phyloP scores from a whole-genome alignment of 805 yeast species.

The Wilhelminamyces savonicus region DNA sequence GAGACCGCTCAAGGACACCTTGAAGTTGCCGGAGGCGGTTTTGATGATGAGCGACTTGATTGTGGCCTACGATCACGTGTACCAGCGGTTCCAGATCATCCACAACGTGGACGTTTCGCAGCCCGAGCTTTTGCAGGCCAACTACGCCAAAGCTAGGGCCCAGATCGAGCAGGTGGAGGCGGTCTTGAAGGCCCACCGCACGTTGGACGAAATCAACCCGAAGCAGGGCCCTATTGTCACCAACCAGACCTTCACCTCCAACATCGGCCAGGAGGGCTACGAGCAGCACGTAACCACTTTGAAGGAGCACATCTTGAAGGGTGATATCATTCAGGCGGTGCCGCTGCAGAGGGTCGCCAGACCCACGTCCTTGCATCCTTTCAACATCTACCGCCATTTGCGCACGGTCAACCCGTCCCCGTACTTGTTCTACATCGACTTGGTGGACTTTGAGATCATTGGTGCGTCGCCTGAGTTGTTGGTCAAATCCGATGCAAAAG shows the following conservation, averaged over 20 bases:
- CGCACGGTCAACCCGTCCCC: conserved; percentile 98
- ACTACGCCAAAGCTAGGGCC: conserved; percentile 48
- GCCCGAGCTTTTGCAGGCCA: conserved; percentile 25
- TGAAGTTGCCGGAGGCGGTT: conserved; percentile 85
- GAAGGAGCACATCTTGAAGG: conserved; percentile 77
- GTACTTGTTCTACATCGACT: conserved; percentile 89
- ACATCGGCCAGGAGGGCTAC: conserved; percentile 91
- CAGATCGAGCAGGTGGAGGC: conserved; percentile 52
- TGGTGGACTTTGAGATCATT: conserved; percentile 84
- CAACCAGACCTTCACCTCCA: conserved; percentile 71
- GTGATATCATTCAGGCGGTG: conserved; percentile 96
- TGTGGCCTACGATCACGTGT: conserved; percentile 91
- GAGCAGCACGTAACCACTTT: conserved; percentile 71
- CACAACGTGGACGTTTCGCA: conserved; percentile 57
- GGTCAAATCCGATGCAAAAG: conserved; percentile 69
- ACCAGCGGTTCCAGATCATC: conserved; percentile 85
- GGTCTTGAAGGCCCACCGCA: conserved; percentile 39
- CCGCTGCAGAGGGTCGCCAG: conserved; percentile 96
- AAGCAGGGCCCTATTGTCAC: conserved; percentile 66
- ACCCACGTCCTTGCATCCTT: conserved; percentile 93
- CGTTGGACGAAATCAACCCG: conserved; percentile 52
- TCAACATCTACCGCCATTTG: conserved; percentile 89
- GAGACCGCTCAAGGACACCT: conserved; percentile 66
- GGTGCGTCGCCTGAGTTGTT: conserved; percentile 97
- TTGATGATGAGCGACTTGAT: conserved; percentile 88